Base-by-base conservation (phyloP, 371 early-diverging fungal species). In the Mortierella sp. region DNA sequence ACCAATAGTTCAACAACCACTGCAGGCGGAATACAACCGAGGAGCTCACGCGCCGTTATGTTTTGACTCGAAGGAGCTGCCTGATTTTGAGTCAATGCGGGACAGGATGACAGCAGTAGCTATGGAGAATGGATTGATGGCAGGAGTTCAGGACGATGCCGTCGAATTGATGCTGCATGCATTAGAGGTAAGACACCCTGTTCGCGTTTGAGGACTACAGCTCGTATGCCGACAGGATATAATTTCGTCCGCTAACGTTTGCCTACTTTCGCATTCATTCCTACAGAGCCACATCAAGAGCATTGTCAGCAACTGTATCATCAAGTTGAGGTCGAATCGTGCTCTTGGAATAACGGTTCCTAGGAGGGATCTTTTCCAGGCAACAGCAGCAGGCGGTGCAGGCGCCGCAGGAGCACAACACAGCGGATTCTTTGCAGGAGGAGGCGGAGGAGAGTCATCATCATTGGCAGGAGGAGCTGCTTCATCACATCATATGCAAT, bases 91-190 rank as follows among this genome's bases (percentile, higher is more conserved):
- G 14, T 89, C 93, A 9, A 87, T 95, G 69, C 91, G 90, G 76
- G 89, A 93, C n/a, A 88, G 96, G 50, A 94, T 95, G 95, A 91
- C 92, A 9, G 92, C 93, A 8, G 90, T 94, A 43, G 94, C 95
- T 8, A 76, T 94, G 76, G 95, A 95, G 81, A 91, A 94, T 76
- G 95, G 95, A 2, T 82, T 95, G 64, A 64, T 92, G 43, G 93
- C 92, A 16, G 95, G 95, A 11, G 92, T 94, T 0, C 90, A 91
- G 24, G 91, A 93, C 44, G 94, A 94, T 50, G 88, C 91, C 9
- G 93, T 94, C 28, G 91, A 93, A 78, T 89, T 94, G 31, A 90
- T 95, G 91, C 73, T 94, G 31, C 93, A 94, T 80, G 94, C 94
- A 4, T 91, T 95, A 74, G 95, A 95, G 89, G 94, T 91, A 90